Conservation (phyloP, 140 eudicot genomes). For the Anethum foeniculum region DNA sequence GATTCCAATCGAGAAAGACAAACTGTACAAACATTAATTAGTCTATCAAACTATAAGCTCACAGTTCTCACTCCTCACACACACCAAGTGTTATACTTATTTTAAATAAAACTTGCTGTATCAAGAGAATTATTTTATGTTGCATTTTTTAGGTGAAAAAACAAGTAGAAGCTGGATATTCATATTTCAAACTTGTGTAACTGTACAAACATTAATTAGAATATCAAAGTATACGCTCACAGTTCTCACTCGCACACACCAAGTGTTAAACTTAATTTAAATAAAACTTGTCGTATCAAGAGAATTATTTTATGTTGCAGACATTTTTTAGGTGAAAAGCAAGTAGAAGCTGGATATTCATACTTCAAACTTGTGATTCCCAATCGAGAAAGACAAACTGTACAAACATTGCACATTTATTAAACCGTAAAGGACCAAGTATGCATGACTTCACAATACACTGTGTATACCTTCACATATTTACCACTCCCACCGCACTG, state of each 20-base stretch:
- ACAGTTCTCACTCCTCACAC: too few species aligned
- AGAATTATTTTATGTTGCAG: background rate
- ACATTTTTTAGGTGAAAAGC: background rate
- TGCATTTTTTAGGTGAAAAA: background rate
- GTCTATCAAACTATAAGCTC: background rate
- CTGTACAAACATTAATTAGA: background rate
- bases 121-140: background rate
- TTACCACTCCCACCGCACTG: constrained; percentile 55
- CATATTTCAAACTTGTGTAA: background rate
- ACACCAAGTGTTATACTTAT: background rate
- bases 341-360: background rate
- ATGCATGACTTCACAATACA: background rate
- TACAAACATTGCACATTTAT: background rate
- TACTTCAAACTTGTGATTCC: background rate
- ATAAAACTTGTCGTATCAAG: background rate
- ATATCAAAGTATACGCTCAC: background rate
- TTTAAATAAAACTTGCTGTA: background rate
- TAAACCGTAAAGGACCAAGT: background rate
- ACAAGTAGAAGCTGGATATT: background rate
- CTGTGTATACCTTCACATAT: constrained; percentile 37
- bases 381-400: background rate
- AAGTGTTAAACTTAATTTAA: background rate
- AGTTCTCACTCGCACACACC: too few species aligned
- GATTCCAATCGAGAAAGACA: background rate
- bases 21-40: background rate